Percentiles rank a stretch among this genome's conserved stretches.
Evolutionary conservation across 108 stramenopile species (phyloP).

Genomic region (Skeletonema potamos): DNA sequence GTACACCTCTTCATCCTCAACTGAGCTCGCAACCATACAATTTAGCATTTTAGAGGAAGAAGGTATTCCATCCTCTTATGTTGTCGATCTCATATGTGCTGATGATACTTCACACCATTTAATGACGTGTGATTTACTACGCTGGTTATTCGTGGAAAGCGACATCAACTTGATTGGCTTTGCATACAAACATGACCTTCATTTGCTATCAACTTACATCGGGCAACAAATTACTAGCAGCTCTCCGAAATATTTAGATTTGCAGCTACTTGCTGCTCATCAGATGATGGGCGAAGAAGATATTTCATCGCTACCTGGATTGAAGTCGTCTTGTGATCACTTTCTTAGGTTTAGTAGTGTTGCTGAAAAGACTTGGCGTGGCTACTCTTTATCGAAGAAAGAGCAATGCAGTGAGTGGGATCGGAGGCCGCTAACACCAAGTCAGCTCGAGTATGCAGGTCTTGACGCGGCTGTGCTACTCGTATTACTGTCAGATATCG

Average conservation of each 20-base stretch:
- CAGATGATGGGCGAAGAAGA: constrained; percentile 19
- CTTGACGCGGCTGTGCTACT: constrained; percentile 41
- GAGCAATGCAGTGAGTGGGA: constrained; percentile 54
- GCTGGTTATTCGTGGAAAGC: constrained; percentile 43
- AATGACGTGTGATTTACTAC: constrained; percentile 33
- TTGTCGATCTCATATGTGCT: constrained; percentile 24
- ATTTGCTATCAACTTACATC: constrained; percentile 24
- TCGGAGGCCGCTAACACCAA: constrained; percentile 25
- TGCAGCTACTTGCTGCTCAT: constrained; percentile 35
- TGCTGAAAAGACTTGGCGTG: constrained; percentile 4
- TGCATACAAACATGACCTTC: constrained; percentile 30
- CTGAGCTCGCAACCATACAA: constrained; percentile 42
- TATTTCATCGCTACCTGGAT: constrained; percentile 15
- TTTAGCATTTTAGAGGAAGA: constrained; percentile 28
- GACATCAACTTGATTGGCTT: constrained; percentile 30
- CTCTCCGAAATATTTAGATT: constrained; percentile 15
- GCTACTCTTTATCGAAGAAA: constrained; percentile 34
- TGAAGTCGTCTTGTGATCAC: constrained; percentile 36
- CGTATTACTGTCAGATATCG: constrained; percentile 30
- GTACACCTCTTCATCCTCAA: constrained; percentile 7
- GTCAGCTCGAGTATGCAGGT: constrained; percentile 40
- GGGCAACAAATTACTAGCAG: constrained; percentile 25
- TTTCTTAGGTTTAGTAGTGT: constrained; percentile 5
- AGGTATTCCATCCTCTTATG: constrained; percentile 30
- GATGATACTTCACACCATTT: constrained; percentile 7